Conservation (phyloP, 805 yeast species). For the Sugiyamaella chiloensis region DNA sequence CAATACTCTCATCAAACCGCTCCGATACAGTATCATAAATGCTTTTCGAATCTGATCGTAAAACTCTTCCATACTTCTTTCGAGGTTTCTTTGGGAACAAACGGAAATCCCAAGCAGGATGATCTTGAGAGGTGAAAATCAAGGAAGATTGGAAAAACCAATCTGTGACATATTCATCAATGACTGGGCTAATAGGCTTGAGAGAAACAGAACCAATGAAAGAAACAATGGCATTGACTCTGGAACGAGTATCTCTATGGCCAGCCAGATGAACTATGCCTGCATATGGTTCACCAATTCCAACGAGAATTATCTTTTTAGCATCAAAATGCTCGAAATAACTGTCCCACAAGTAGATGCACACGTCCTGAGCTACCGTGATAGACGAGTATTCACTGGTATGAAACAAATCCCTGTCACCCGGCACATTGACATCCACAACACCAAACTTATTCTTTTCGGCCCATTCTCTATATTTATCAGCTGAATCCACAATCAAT, state of each 20-base stretch:
- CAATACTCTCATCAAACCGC: conserved; percentile 80
- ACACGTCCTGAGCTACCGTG: conserved; percentile 69
- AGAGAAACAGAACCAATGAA: conserved; percentile 67
- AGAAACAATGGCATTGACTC: conserved; percentile 67
- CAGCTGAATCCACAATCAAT: conserved; percentile 64
- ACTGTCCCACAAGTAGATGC: conserved; percentile 86
- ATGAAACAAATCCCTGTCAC: conserved; percentile 43
- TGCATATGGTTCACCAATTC: conserved; percentile 85
- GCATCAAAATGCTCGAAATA: conserved; percentile 66
- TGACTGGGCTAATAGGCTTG: conserved; percentile 75
- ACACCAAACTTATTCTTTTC: conserved; percentile 61
- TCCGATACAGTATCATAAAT: conserved; percentile 74
- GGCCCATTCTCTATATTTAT: conserved; percentile 69
- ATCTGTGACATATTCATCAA: conserved; percentile 85
- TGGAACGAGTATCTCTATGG: conserved; percentile 64
- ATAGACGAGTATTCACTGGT: conserved; percentile 52
- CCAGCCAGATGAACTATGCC: conserved; percentile 86
- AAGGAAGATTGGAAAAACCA: conserved; percentile 89
- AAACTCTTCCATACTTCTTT: conserved; percentile 85
- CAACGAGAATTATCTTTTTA: conserved; percentile 71
- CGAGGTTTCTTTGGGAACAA: conserved; percentile 65
- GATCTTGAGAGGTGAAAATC: conserved; percentile 69
- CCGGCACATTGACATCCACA: conserved; percentile 79
- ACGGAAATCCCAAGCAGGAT: conserved; percentile 74
- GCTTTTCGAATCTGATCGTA: conserved; percentile 69